Conservation (phyloP, 75 land plant genomes). For the Pinus albicaulis region DNA sequence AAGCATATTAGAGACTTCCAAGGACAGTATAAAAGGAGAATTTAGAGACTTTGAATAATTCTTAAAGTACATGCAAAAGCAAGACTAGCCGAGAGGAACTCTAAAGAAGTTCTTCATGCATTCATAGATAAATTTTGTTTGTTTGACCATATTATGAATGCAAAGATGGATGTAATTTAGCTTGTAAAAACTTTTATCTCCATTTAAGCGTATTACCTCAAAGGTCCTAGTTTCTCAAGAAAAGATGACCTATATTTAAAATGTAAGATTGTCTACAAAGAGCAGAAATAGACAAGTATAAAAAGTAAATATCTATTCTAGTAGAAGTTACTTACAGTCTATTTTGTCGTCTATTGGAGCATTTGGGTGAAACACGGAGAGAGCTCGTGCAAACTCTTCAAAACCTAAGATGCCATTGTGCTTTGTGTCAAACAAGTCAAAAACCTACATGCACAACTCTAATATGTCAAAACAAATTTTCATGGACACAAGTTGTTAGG, state of each 20-base stretch:
- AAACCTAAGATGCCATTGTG: constrained; percentile 90
- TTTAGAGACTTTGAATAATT: too few relatives aligned
- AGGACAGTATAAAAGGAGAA: too few relatives aligned
- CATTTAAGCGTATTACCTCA: too few relatives aligned
- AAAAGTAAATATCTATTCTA: neutral
- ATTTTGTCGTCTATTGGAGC: constrained; percentile 93
- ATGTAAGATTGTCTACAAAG: neutral
- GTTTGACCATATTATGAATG: too few relatives aligned
- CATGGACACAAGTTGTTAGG: neutral
- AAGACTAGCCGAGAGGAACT: too few relatives aligned
- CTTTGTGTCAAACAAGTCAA: constrained; percentile 95
- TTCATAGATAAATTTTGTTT: too few relatives aligned
- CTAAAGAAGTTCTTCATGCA: too few relatives aligned
- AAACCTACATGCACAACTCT: constrained; percentile 50
- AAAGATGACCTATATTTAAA: neutral
- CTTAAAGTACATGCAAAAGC: too few relatives aligned
- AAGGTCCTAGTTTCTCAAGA: neutral
- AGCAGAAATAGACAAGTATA: neutral
- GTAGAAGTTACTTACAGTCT: constrained; percentile 52
- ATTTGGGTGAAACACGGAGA: constrained; percentile 96
- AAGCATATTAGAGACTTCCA: too few relatives aligned
- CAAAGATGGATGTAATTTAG: too few relatives aligned
- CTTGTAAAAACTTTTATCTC: too few relatives aligned
- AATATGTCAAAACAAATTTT: neutral
- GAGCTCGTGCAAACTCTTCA: constrained; percentile 92